A percentile compares a stretch with the other conserved stretches of the same genome.
These are phyloP conservation scores for Ceratocystiopsis sp. DNA, from an alignment of 2,329 filamentous ascomycete genomes.

Conservation along the genomic window DNA sequence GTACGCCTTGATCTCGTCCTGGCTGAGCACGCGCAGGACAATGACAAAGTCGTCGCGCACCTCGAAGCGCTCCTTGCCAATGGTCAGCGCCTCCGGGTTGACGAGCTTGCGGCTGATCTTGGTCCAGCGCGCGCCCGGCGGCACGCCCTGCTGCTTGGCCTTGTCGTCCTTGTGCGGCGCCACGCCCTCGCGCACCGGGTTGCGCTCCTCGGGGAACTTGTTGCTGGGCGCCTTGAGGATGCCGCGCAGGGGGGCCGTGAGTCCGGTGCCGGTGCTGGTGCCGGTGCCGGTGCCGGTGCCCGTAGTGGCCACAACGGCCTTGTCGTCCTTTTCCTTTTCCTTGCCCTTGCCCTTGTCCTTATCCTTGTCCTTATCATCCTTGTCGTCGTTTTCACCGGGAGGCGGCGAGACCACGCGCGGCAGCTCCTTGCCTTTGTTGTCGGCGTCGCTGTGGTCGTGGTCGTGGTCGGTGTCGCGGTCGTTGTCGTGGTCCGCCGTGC, in stretches of 20 bases:
- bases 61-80: conserved; percentile 82
- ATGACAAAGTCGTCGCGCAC: conserved; percentile 89
- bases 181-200: conserved; percentile 74
- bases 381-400: neutral
- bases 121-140: conserved; percentile 72
- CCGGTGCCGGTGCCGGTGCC: too few relatives aligned
- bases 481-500: too few relatives aligned
- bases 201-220: conserved; percentile 74
- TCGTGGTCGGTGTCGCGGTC: too few relatives aligned
- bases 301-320: too few relatives aligned
- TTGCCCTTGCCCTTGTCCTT: conserved; percentile 3
- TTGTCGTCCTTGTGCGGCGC: conserved; percentile 83
- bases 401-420: too few relatives aligned
- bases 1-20: conserved; percentile 80
- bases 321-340: conserved; percentile 13
- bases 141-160: conserved; percentile 49
- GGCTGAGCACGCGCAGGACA: conserved; percentile 69
- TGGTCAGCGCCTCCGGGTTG: conserved; percentile 71
- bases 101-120: conserved; percentile 80
- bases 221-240: conserved; percentile 71
- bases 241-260: conserved; percentile 65
- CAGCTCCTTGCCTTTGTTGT: too few relatives aligned
- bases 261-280: too few relatives aligned
- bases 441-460: too few relatives aligned
- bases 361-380: neutral